Evolutionary conservation across 768 basidiomycete genomes (phyloP).

Genomic region (Pleurotus cornucopiae): DNA sequence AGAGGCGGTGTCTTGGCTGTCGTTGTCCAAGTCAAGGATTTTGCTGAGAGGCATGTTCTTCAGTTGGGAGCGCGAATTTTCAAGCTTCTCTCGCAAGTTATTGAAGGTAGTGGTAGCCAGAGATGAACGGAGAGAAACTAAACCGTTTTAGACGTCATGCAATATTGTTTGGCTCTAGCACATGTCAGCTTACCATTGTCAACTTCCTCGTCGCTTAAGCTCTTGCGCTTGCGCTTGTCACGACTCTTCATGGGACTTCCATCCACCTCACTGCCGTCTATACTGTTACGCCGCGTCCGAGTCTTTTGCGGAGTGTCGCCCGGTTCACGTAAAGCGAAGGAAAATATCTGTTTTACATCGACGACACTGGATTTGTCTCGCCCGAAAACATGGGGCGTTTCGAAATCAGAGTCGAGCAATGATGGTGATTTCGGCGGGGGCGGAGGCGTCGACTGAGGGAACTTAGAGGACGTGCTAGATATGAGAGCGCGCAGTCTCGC

Average conservation of each 20-base stretch:
- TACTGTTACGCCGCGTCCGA: conserved; percentile 50
- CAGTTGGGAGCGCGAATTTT: conserved; percentile 30
- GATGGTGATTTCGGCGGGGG: conserved; percentile 29
- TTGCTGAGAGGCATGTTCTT: conserved; percentile 25
- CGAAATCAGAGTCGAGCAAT: conserved; percentile 57
- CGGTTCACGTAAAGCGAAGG: conserved; percentile 59
- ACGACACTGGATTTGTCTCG: conserved; percentile 40
- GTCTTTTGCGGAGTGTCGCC: conserved; percentile 61
- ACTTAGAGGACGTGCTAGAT: conserved; percentile 38
- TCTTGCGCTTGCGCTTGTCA: conserved; percentile 50
- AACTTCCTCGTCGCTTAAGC: conserved; percentile 65
- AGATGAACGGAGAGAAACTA: too few relatives aligned
- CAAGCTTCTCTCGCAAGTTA: conserved; percentile 41
- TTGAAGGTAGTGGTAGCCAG: too few relatives aligned
- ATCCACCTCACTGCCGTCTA: conserved; percentile 58
- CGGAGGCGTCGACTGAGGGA: conserved; percentile 20
- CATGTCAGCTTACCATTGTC: conserved; percentile 49
- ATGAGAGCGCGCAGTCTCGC: conserved; percentile 62
- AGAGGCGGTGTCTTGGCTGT: conserved; percentile 34
- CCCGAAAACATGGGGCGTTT: conserved; percentile 36
- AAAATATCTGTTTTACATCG: conserved; percentile 62
- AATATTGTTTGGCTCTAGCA: conserved; percentile 3
- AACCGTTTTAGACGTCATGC: too few relatives aligned
- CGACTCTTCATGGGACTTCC: conserved; percentile 40
- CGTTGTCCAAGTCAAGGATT: conserved; percentile 12